These are phyloP conservation scores for Saksenaea oblongispora DNA, from an alignment of 371 early-diverging fungal species.

Conservation along the genomic window DNA sequence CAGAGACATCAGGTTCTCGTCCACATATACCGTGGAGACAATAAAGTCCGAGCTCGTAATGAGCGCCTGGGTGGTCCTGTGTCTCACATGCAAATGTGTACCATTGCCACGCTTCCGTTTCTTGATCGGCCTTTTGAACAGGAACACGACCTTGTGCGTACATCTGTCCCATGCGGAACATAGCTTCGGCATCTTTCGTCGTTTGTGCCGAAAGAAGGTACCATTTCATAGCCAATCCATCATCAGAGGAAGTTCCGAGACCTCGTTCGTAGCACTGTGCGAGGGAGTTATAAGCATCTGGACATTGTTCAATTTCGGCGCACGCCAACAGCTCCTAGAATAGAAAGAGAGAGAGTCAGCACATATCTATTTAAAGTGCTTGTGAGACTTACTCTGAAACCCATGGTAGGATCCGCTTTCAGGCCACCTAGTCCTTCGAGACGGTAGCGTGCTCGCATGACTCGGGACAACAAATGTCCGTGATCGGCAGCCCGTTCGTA, in stretches of 20 bases:
- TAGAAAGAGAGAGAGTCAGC: neutral
- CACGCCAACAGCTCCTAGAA: conserved; percentile 42
- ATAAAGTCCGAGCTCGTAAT: conserved; percentile 38
- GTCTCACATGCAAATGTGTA: conserved; percentile 30
- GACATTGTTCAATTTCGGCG: conserved; percentile 37
- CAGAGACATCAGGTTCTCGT: neutral
- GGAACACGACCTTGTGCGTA: conserved; percentile 25
- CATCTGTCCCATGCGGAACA: conserved; percentile 42
- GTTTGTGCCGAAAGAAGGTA: conserved; percentile 36
- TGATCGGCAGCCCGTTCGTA: conserved; percentile 42
- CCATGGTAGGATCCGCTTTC: conserved; percentile 37
- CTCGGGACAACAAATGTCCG: conserved; percentile 38
- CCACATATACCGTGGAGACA: conserved; percentile 30
- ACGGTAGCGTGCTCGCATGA: conserved; percentile 44
- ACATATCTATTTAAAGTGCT: neutral
- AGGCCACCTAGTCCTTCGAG: conserved; percentile 40
- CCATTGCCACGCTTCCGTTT: conserved; percentile 35
- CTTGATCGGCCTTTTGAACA: conserved; percentile 11
- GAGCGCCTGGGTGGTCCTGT: conserved; percentile 34
- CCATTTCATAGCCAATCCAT: conserved; percentile 46
- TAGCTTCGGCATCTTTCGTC: conserved; percentile 43
- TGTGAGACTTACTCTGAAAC: conserved; percentile 31
- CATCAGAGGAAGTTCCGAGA: conserved; percentile 44
- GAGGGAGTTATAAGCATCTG: conserved; percentile 36
- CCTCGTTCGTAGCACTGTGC: conserved; percentile 52